Conservation (phyloP, 179 eudicot species). For the Pouteria campechiana region DNA sequence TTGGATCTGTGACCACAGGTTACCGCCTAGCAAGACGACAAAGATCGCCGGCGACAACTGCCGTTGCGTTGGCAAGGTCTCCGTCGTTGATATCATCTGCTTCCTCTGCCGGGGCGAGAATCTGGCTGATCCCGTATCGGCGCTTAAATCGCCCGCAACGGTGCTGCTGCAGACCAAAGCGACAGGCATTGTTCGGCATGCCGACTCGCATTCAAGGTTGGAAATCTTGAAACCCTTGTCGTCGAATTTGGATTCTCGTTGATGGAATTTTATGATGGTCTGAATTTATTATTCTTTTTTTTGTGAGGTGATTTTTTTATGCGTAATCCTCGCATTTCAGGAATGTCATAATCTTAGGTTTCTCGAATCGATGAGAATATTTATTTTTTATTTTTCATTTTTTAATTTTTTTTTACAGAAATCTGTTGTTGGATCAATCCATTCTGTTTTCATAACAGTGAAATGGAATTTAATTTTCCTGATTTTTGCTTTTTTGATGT, state of each 20-base stretch:
- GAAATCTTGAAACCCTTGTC: neutral
- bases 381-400: too few relatives aligned
- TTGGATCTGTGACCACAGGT: slow-evolving; percentile 38
- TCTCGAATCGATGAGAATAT: too few relatives aligned
- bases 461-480: too few relatives aligned
- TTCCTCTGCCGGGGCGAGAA: slow-evolving; percentile 45
- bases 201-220: slow-evolving; percentile 59
- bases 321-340: too few relatives aligned
- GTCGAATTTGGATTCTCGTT: neutral
- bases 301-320: neutral
- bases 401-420: too few relatives aligned
- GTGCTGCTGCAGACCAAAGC: slow-evolving; percentile 25
- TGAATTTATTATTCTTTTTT: neutral
- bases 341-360: too few relatives aligned
- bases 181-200: slow-evolving; percentile 28
- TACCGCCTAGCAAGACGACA: neutral
- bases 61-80: slow-evolving; percentile 52
- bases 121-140: slow-evolving; percentile 20
- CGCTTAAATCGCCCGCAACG: slow-evolving; percentile 38
- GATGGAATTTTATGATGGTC: neutral
- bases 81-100: slow-evolving; percentile 45
- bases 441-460: too few relatives aligned
- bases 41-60: slow-evolving; percentile 2
- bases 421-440: too few relatives aligned
- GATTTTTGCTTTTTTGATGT: too few relatives aligned